Conservation (phyloP, 148 eudicot species). For the Rhododendron simsii region DNA sequence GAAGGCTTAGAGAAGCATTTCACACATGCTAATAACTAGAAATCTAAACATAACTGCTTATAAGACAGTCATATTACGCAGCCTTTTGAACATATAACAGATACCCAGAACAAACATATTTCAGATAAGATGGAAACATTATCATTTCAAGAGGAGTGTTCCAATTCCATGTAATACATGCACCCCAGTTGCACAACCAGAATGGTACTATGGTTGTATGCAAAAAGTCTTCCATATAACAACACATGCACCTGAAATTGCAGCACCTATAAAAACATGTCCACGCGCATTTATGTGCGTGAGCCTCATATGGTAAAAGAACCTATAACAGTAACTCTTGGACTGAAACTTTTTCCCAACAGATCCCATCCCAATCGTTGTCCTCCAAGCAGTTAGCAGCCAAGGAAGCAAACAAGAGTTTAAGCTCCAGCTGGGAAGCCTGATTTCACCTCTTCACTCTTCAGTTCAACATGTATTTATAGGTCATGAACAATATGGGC, state of each 20-base stretch:
- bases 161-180: background rate
- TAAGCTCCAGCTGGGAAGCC: background rate
- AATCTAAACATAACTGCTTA: background rate
- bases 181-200: background rate
- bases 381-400: background rate
- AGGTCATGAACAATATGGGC: background rate
- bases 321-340: background rate
- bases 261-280: too few species aligned
- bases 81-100: background rate
- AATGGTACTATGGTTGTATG: background rate
- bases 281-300: background rate
- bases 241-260: background rate
- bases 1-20: background rate
- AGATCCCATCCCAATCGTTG: too few species aligned
- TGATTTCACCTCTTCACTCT: background rate
- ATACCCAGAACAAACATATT: background rate
- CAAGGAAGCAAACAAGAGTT: background rate
- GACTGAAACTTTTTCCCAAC: background rate
- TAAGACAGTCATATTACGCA: background rate
- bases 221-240: background rate
- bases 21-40: background rate
- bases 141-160: background rate
- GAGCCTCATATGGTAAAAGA: background rate
- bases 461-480: background rate
- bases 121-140: background rate